Percentiles rank a stretch among this genome's conserved stretches.
Conservation (phyloP, 1,284 basidiomycete genomes). For the Xanthoconium separans region DNA sequence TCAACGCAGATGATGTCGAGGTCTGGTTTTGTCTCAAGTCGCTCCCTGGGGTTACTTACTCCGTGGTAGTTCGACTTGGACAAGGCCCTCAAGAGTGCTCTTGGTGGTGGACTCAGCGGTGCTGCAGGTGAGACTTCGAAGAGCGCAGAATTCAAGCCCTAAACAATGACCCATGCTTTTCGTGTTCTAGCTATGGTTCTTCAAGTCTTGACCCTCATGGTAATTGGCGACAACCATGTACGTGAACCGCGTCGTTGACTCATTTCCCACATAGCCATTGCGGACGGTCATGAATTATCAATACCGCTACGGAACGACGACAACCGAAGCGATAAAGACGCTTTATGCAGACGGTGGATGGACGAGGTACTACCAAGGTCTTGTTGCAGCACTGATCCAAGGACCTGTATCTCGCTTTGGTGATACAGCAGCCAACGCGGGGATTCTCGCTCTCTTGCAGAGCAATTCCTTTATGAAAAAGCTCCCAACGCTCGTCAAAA, state of each 20-base stretch:
- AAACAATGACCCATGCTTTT: neutral
- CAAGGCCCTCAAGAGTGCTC: slow-evolving; percentile 72
- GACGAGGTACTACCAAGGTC: slow-evolving; percentile 80
- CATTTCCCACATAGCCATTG: slow-evolving; percentile 47
- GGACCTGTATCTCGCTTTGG: slow-evolving; percentile 81
- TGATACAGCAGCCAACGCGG: slow-evolving; percentile 84
- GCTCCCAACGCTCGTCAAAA: slow-evolving; percentile 64
- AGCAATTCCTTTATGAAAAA: slow-evolving; percentile 66
- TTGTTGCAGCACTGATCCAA: slow-evolving; percentile 78
- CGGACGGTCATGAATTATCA: slow-evolving; percentile 93
- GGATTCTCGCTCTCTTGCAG: slow-evolving; percentile 73
- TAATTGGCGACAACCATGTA: slow-evolving; percentile 26
- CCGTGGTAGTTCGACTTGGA: slow-evolving; percentile 69
- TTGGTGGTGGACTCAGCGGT: slow-evolving; percentile 84
- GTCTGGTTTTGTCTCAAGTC: slow-evolving; percentile 38
- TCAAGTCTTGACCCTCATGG: slow-evolving; percentile 85
- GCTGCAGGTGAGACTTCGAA: slow-evolving; percentile 57
- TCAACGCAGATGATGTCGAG: slow-evolving; percentile 64
- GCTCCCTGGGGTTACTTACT: neutral
- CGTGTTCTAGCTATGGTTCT: slow-evolving; percentile 74
- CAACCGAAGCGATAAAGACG: slow-evolving; percentile 61
- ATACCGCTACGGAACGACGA: slow-evolving; percentile 77
- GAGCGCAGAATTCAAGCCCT: neutral
- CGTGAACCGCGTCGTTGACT: slow-evolving; percentile 1
- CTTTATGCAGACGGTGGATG: slow-evolving; percentile 80